Base-by-base conservation (phyloP, 768 basidiomycete genomes). In the Lenzites betulinus region DNA sequence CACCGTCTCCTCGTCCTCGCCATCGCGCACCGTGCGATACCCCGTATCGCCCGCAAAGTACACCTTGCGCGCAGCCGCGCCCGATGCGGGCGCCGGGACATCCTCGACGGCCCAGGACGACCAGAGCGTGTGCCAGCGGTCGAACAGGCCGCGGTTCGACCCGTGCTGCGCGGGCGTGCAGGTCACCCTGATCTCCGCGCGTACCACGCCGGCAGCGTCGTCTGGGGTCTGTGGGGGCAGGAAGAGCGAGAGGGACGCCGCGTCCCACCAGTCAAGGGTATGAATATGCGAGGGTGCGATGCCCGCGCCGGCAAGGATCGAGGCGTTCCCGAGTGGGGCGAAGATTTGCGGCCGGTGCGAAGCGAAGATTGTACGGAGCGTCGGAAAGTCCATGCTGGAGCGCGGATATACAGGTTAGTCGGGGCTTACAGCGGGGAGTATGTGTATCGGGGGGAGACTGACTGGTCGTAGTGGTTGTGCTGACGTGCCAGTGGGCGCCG, bases 41-140 rank as follows among this genome's bases (percentile, higher is more conserved):
- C 83, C 88, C 1, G 88, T 92, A 70, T 90, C 89, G 13, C 90
- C 90, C 7, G 76, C 87, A 69, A 91, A 90, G 67, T 75, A 87
- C 18, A 83, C 71, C 53, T 82, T 83, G 77, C 67, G 46, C 54
- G 62, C 60, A 7, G 62, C 41, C 1, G 25, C 25, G 7, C 18
- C 39, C 9, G 70, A 70, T 12, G 73, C 69, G 4, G 69, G 69
- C 25, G n/a, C n/a, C n/a, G n/a, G n/a, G n/a, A 84, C 30, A 22
- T 47, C 81, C 66, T 83, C 77, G 65, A 89, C 71, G 41, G 76
- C 82, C 88, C 88, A 90, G 38, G 82, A 81, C 0, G 83, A 78
- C 89, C 89, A 90, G 9, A 90, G 78, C 0, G 82, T 78, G 57
- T 79, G 78, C 71, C 79, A 84, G 48, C 76, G 72, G 69, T 89